These are phyloP conservation scores for Cystobasidium sp. DNA, from an alignment of 1,284 basidiomycete species.

Conservation along the genomic window DNA sequence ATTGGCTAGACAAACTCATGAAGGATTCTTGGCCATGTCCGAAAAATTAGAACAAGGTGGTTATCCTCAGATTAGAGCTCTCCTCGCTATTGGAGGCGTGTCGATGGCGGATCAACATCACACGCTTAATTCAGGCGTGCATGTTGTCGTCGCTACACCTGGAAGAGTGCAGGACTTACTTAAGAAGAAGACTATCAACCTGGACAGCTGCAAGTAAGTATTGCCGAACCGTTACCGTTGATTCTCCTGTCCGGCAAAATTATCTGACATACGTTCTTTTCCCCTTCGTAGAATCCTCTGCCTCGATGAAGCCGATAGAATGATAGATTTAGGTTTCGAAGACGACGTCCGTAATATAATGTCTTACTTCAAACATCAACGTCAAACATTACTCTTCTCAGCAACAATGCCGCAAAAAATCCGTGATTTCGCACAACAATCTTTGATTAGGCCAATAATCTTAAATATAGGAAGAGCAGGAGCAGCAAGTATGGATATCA, in stretches of 20 bases:
- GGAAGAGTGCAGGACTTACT: constrained; percentile 63
- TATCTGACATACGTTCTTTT: background rate
- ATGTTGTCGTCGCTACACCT: constrained; percentile 86
- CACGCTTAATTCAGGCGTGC: constrained; percentile 84
- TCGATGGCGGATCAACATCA: constrained; percentile 96
- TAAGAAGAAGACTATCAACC: constrained; percentile 87
- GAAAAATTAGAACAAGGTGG: constrained; percentile 76
- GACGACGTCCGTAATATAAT: constrained; percentile 98
- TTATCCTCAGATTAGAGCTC: constrained; percentile 81
- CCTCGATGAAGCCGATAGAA: constrained; percentile 98
- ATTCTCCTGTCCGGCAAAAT: background rate
- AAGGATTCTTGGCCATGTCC: constrained; percentile 87
- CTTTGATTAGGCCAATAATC: constrained; percentile 86
- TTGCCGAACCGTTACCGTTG: background rate
- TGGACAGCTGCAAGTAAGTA: constrained; percentile 78
- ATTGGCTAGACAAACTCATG: constrained; percentile 92
- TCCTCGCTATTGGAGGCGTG: constrained; percentile 96
- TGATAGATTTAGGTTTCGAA: constrained; percentile 99
- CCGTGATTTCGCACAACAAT: constrained; percentile 96
- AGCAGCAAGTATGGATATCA: constrained; percentile 93
- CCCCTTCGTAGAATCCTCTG: constrained; percentile 70
- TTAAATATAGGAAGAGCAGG: constrained; percentile 98
- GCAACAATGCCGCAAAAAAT: constrained; percentile 99
- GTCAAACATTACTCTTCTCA: constrained; percentile 95
- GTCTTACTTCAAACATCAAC: constrained; percentile 97